phyloP scores from a whole-genome alignment of 1,284 basidiomycete species.

The Blastosporella zonata region DNA sequence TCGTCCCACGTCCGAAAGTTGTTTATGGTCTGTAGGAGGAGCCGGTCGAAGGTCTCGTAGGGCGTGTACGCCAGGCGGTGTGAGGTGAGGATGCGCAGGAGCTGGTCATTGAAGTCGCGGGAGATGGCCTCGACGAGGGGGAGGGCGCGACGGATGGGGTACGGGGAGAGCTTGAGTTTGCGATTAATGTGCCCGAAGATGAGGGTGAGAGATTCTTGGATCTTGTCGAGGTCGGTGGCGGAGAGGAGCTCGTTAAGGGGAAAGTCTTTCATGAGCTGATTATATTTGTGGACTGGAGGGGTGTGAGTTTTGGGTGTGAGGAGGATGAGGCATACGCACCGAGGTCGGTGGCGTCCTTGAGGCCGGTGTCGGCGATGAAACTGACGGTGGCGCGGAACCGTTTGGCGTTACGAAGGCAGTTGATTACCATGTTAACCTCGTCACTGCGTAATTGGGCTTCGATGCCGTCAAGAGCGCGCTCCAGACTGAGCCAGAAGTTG shows the following conservation, averaged over 20 bases:
- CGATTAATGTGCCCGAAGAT: conserved; percentile 96
- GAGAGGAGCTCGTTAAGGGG: conserved; percentile 95
- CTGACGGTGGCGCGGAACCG: conserved; percentile 97
- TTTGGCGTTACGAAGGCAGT: conserved; percentile 93
- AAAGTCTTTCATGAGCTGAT: conserved; percentile 98
- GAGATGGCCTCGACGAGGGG: conserved; percentile 98
- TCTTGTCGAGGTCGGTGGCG: conserved; percentile 93
- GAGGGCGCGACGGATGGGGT: conserved; percentile 92
- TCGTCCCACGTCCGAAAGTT: conserved; percentile 98
- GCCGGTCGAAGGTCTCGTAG: conserved; percentile 89
- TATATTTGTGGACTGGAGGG: conserved; percentile 87
- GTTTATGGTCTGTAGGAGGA: conserved; percentile 72
- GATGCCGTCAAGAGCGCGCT: conserved; percentile 90
- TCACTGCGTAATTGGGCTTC: conserved; percentile 90
- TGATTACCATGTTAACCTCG: conserved; percentile 93
- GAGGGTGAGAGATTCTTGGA: conserved; percentile 82
- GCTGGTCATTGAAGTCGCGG: conserved; percentile 93
- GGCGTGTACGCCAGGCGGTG: conserved; percentile 92
- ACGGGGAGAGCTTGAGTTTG: conserved; percentile 93
- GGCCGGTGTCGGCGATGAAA: conserved; percentile 95
- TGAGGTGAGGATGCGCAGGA: conserved; percentile 86
- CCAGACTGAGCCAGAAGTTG: conserved; percentile 97
- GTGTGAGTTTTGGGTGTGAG: conserved; percentile 7
- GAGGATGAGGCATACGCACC: conserved; percentile 43
- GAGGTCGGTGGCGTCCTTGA: conserved; percentile 89